Base-by-base conservation (phyloP, 129 eudicot species). In the Lactuca sativa region DNA sequence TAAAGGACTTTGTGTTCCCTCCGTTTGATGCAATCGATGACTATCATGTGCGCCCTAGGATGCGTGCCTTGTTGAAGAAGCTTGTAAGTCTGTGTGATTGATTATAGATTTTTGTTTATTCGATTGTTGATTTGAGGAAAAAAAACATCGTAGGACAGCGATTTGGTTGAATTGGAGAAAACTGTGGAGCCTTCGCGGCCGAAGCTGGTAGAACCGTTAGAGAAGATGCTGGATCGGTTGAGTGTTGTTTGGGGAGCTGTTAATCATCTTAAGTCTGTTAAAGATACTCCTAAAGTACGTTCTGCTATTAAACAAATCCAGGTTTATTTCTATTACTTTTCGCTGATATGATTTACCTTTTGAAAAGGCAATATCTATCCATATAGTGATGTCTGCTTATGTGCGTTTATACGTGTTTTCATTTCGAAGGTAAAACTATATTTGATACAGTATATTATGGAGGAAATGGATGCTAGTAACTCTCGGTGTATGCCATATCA, bases 251-350 rank as follows among this genome's bases (percentile, higher is more conserved):
- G 97, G 99, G 99, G 99, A 61, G 93, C 93, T 63, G 83, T 90
- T 69, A 90, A 85, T 80, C 99, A 95, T 86, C 91, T 95, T 9
- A 95, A 87, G 84, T 51, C 93, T 7, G 99, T 95, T 34, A 85
- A 86, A 51, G 97, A 95, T 82, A 80, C 78, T 49, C 65, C 93
- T 10, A 97, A 95, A 53, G 91, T 95, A 15, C 97, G 99, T 9
- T 64, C 99, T 9, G 99, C 99, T 32, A 90, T 95, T 7, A 97
- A 85, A 80, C 96, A 95, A 73, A 82, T 95, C 56, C 97, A 95
- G 99, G 99, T 95, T 11, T 33, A 34, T 18, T 52, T 41, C 18
- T 43, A 12, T 61, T 63, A 59, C 44, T 13, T 51, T 74, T 57
- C 18, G 56, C 40, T 74, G 56, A 55, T 31, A 8, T 38, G 63